These are phyloP conservation scores for Pythium dissimile DNA, from an alignment of 352 stramenopile genomes.

Conservation along the genomic window DNA sequence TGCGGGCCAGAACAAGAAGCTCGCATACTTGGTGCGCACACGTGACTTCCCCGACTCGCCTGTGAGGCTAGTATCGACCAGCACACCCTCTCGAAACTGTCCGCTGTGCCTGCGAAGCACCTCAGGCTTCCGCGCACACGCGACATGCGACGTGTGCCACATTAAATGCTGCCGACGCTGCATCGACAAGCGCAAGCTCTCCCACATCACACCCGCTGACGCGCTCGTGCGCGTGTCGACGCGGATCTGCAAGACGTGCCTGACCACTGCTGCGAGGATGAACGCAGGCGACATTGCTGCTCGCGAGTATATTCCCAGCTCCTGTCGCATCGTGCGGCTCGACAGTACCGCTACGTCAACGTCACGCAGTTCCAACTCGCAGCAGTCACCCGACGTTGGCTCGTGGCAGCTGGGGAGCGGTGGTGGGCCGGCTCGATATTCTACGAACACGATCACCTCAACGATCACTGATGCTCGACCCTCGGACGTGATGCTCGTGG, in stretches of 20 bases:
- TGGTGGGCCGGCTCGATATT: no score
- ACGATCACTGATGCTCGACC: no score
- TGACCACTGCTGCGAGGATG: not conserved
- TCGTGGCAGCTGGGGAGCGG: no score
- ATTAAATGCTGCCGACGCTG: conserved; percentile 1
- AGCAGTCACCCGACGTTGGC: not conserved
- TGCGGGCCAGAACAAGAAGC: conserved; percentile 12
- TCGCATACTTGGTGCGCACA: conserved; percentile 6
- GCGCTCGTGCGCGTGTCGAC: conserved; percentile 7
- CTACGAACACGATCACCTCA: no score
- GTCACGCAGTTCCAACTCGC: not conserved
- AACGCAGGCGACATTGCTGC: conserved; percentile 1
- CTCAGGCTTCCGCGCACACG: conserved; percentile 1
- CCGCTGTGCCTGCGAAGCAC: conserved; percentile 2
- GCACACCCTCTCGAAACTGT: conserved; percentile 1
- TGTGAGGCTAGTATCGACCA: no score
- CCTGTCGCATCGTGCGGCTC: not conserved
- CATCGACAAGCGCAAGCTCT: conserved; percentile 14
- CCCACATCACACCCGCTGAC: not conserved
- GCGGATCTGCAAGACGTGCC: conserved; percentile 9
- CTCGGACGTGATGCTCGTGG: no score
- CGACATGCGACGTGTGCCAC: conserved; percentile 4
- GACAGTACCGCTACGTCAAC: not conserved
- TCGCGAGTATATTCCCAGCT: not conserved
- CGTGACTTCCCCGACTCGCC: no score